Evolutionary conservation across 257 asterid species (phyloP), one percentile per base, ranked within the genome.

Genomic region (Solanum pennellii): DNA sequence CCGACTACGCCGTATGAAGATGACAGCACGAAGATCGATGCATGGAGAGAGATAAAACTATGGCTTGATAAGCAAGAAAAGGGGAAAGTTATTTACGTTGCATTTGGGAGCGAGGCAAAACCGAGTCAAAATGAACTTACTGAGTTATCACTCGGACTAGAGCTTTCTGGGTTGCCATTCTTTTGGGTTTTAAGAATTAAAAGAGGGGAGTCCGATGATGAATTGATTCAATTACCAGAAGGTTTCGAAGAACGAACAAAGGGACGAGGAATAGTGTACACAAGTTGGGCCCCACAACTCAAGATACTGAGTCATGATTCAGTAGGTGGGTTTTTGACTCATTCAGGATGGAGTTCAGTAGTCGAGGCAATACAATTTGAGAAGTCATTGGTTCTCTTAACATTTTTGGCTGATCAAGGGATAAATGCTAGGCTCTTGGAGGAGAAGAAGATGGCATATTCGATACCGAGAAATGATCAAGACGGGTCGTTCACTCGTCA

Each of bases 321-420:
- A 2, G 87, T 89, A 0, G 93, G 91, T 62, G 93, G 91, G 3
- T 91, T 89, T 87, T 84, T 91, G 88, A 91, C 92, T 66, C 92
- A 91, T 69, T 89, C 88, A 0, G 92, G 92, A 33, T 91, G 91
- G 91, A 87, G 92, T 35, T 91, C 93, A 33, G 59, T 77, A 4
- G 80, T 91, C 1, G 93, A 91, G 23, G 92, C 88, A 14, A 37
- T 89, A 6, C 66, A 39, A 86, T 66, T 73, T 25, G 90, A 86
- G 41, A 87, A 87, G 47, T 88, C 93, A 1, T 27, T 91, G 5
- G 29, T 89, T 27, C 29, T 91, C 49, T 72, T 91, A 25, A 89
- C 91, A 5, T 89, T 91, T 74, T 44, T 76, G 73, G 84, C 82
- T 2, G 92, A 91, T 33, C 92, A 88, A 37, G 91, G 93, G 16